Conservation (phyloP, 352 stramenopile species). For the Phytopythium chamaehyphon region DNA sequence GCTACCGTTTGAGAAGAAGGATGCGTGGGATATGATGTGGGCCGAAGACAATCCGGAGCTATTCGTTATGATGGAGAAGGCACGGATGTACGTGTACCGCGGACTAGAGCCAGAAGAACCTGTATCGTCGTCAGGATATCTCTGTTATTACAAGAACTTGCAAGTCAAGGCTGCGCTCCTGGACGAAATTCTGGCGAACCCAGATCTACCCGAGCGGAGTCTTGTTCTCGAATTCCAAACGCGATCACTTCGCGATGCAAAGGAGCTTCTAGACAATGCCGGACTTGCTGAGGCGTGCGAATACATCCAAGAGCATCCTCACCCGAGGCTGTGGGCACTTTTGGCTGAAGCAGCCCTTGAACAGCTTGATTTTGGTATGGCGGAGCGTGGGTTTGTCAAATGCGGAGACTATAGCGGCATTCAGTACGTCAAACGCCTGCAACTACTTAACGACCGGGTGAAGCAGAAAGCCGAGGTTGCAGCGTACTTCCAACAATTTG, state of each 20-base stretch:
- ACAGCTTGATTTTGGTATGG: conserved; percentile 89
- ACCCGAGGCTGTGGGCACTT: conserved; percentile 85
- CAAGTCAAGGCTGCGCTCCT: conserved; percentile 81
- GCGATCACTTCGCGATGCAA: conserved; percentile 78
- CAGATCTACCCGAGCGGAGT: conserved; percentile 67
- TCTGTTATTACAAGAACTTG: conserved; percentile 87
- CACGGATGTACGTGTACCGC: conserved; percentile 88
- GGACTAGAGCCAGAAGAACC: conserved; percentile 86
- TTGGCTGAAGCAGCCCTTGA: conserved; percentile 88
- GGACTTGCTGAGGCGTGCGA: conserved; percentile 72
- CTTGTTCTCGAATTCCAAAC: conserved; percentile 90
- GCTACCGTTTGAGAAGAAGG: conserved; percentile 81
- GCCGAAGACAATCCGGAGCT: conserved; percentile 90
- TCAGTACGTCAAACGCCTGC: conserved; percentile 90
- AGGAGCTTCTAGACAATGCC: conserved; percentile 82
- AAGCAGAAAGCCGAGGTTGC: conserved; percentile 91
- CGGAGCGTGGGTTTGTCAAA: conserved; percentile 91
- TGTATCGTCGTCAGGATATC: conserved; percentile 84
- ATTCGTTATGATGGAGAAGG: conserved; percentile 93
- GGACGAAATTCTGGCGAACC: conserved; percentile 84
- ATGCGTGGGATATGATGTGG: conserved; percentile 92
- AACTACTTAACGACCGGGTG: conserved; percentile 84
- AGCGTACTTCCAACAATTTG: conserved; percentile 90
- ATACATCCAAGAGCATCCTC: conserved; percentile 84
- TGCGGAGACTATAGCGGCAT: conserved; percentile 91